Evolutionary conservation across 257 asterid genomes (phyloP).

Genomic region (Lavandula angustifolia): DNA sequence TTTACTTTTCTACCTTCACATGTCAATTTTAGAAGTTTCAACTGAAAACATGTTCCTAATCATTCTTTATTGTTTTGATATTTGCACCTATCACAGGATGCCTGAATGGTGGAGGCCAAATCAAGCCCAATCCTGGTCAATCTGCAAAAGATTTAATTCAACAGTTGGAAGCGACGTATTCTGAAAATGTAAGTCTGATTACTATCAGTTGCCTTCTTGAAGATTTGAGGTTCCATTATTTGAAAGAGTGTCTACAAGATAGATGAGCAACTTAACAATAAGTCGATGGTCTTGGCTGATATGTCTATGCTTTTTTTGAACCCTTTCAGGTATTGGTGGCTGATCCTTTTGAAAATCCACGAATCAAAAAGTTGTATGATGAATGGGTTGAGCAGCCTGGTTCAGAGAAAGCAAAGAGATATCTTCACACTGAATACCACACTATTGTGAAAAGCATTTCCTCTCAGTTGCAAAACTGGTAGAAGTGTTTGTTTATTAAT

Average conservation of each 20-base stretch:
- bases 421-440: slow-evolving; percentile 80
- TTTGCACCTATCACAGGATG: slow-evolving; percentile 59
- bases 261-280: neutral
- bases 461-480: slow-evolving; percentile 93
- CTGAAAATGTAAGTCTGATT: slow-evolving; percentile 71
- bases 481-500: slow-evolving; percentile 23
- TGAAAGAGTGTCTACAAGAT: neutral
- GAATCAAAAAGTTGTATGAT: slow-evolving; percentile 49
- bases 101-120: slow-evolving; percentile 97
- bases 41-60: neutral
- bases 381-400: slow-evolving; percentile 93
- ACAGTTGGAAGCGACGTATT: slow-evolving; percentile 63
- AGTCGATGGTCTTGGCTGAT: too few relatives aligned
- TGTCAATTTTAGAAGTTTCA: neutral
- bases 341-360: slow-evolving; percentile 69
- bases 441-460: slow-evolving; percentile 75
- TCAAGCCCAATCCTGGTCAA: slow-evolving; percentile 80
- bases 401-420: slow-evolving; percentile 75
- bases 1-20: slow-evolving; percentile 2
- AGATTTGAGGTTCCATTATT: slow-evolving; percentile 4
- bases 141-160: slow-evolving; percentile 79
- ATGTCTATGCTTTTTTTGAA: neutral
- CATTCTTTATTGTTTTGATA: slow-evolving; percentile 17
- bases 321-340: slow-evolving; percentile 53
- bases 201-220: neutral